These are phyloP conservation scores for Trypanosoma boissoni DNA, from an alignment of 208 protist species.

Conservation along the genomic window DNA sequence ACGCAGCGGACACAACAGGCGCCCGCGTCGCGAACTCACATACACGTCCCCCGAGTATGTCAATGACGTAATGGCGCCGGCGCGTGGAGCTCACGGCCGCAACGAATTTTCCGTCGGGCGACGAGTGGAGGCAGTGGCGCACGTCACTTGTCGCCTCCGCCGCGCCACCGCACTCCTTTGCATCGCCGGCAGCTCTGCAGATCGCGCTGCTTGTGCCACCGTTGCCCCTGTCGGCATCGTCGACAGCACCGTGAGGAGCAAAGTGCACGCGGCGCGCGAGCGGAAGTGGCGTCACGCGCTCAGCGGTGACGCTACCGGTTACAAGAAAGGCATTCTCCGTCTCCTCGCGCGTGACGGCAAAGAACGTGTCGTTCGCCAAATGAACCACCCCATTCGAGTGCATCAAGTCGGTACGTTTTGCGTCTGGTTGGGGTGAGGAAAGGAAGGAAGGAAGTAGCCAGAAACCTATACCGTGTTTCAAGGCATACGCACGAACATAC, in stretches of 20 bases:
- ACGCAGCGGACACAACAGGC: conserved; percentile 53
- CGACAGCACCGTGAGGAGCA: not conserved
- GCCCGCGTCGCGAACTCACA: conserved; percentile 55
- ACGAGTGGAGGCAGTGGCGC: conserved; percentile 55
- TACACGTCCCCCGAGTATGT: conserved; percentile 41
- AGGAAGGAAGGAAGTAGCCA: not conserved
- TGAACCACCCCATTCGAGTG: conserved; percentile 77
- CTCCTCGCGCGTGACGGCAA: conserved; percentile 41
- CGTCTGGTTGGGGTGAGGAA: not conserved
- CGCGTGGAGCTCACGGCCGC: conserved; percentile 53
- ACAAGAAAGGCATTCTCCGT: conserved; percentile 48
- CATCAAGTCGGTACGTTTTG: conserved; percentile 29
- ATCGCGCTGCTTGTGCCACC: not conserved
- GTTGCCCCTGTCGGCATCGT: too few relatives aligned
- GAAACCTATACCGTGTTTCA: conserved; percentile 6
- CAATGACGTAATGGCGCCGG: conserved; percentile 60
- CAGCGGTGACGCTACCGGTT: conserved; percentile 49
- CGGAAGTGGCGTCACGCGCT: conserved; percentile 32
- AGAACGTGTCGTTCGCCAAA: conserved; percentile 81
- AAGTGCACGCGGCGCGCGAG: conserved; percentile 36
- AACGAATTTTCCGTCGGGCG: conserved; percentile 45
- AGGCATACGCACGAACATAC: conserved; percentile 3
- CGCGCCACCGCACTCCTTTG: not conserved
- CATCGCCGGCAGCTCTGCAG: not conserved
- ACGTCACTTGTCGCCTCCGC: not conserved